Percentiles rank a stretch among this genome's conserved stretches.
These are phyloP conservation scores for Pouteria glomerata DNA, from an alignment of 148 eudicot genomes.

Conservation along the genomic window DNA sequence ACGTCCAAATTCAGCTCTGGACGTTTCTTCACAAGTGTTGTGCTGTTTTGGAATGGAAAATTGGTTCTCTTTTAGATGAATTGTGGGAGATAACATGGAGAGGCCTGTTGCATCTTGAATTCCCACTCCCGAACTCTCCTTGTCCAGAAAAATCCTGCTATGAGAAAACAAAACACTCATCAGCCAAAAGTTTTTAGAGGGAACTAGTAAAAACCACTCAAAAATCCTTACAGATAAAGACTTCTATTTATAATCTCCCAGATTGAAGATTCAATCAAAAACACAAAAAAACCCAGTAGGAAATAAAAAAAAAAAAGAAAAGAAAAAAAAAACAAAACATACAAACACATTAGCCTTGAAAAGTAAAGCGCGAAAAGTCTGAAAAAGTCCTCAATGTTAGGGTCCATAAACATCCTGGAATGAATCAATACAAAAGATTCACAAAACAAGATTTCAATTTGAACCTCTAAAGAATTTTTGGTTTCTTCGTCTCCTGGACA, in stretches of 20 bases:
- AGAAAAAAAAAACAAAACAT: too few species aligned
- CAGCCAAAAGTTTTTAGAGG: not conserved
- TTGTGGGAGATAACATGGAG: conserved; percentile 26
- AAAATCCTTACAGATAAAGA: not conserved
- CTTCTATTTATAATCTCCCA: not conserved
- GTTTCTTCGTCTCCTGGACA: too few species aligned
- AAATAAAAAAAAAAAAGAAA: too few species aligned
- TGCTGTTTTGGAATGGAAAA: conserved; percentile 22
- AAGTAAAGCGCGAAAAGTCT: too few species aligned
- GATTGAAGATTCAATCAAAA: not conserved
- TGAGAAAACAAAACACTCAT: not conserved
- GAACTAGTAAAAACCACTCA: not conserved
- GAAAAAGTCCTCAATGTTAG: too few species aligned
- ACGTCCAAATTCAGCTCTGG: conserved; percentile 26
- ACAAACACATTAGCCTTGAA: too few species aligned
- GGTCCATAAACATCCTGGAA: too few species aligned
- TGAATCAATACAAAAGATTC: too few species aligned
- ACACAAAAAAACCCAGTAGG: not conserved
- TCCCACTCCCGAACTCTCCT: conserved; percentile 19
- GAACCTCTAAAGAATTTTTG: too few species aligned
- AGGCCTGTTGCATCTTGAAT: conserved; percentile 22
- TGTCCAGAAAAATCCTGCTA: conserved; percentile 25
- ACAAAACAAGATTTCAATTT: too few species aligned
- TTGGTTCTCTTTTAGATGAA: conserved; percentile 19
- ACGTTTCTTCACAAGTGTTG: conserved; percentile 11